Evolutionary conservation across 1,139 yeast genomes (phyloP), one percentile per base, ranked within the genome.

Genomic region (Saccharomyces hybrid): DNA sequence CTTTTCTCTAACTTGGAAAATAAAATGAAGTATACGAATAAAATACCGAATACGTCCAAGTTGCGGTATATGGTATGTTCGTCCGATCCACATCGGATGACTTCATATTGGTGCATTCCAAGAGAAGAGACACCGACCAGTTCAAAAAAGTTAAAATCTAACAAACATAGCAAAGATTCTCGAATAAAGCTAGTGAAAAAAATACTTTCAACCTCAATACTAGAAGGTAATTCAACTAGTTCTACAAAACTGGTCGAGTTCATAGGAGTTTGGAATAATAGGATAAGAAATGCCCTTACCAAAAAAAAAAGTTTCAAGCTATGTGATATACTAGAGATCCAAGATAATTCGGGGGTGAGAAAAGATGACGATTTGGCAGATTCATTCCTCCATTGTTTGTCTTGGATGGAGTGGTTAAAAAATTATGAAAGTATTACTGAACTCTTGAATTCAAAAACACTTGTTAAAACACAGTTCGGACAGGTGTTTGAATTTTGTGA

Each of bases 321-420:
- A 11, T 64, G 53, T 49, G 63, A 65, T 31, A 60, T 54, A 31
- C 50, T 56, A 16, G 61, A 56, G 6, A 49, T 48, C 48, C 57
- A 56, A 2, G 47, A 42, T 20, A 25, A 16, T 4, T 42, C 48
- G 32, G 70, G 69, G 1, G 63, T 67, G 2, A 70, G 69, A 31
- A 83, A 83, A 61, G 78, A 79, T 38, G 89, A 84, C 63, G 89
- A 84, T 63, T 65, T 82, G 23, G 78, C 80, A 7, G 89, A 84
- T 63, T 75, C 84, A 0, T 67, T 84, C 16, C 65, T 83, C 4
- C 88, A 84, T 65, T 85, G 80, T 0, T 54, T 82, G 0, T 74
- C 82, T 0, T 81, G 82, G 79, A 55, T 73, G 13, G 68, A 73
- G 14, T 82, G 85, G 82, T 47, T 65, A 1, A 53, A 49, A 16